Base-by-base conservation (phyloP, 495 filamentous ascomycete species). In the Trichoderma reesei region DNA sequence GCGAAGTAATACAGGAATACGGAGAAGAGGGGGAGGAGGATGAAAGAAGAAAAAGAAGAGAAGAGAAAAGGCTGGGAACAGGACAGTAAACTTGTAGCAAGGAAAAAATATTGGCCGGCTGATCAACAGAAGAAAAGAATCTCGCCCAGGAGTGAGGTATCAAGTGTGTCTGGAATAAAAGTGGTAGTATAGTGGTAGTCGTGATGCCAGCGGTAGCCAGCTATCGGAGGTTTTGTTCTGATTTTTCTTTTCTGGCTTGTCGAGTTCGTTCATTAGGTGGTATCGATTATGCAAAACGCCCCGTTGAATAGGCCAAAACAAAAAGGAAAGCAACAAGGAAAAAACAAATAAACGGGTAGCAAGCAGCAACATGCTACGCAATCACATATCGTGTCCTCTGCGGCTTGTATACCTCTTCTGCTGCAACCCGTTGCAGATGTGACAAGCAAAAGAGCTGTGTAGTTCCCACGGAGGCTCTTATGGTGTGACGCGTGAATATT, bases 61-160 rank as follows among this genome's bases (percentile, higher is more conserved):
- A 39, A 10, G 37, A 10, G 37, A 46, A 46, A 46, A 5, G 6
- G 5, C 42, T n/a, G n/a, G n/a, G n/a, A n/a, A n/a, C n/a, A n/a
- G n/a, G n/a, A n/a, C n/a, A n/a, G n/a, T n/a, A n/a, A n/a, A n/a
- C n/a, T n/a, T n/a, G n/a, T n/a, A n/a, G n/a, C 42, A 56, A 3
- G 9, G 20, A 33, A 33, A 56, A 34, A 10, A 3, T 13, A 56
- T 33, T 34, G 8, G n/a, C 5, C 31, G 11, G 10, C 51, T 34
- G 51, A 26, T 56, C 51, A 56, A 56, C 51, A 56, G 51, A 56
- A 14, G 20, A 56, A 56, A 31, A 14, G 31, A 56, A 56, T 10
- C 16, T 46, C 11, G 37, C 37, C 42, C 16, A 13, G 42, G 16
- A 46, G 16, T n/a, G 42, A 3, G 11, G 16, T n/a, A 46, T 8